These are phyloP conservation scores for Fusarium sp. DNA, from an alignment of 2,329 filamentous ascomycete genomes.

Conservation along the genomic window DNA sequence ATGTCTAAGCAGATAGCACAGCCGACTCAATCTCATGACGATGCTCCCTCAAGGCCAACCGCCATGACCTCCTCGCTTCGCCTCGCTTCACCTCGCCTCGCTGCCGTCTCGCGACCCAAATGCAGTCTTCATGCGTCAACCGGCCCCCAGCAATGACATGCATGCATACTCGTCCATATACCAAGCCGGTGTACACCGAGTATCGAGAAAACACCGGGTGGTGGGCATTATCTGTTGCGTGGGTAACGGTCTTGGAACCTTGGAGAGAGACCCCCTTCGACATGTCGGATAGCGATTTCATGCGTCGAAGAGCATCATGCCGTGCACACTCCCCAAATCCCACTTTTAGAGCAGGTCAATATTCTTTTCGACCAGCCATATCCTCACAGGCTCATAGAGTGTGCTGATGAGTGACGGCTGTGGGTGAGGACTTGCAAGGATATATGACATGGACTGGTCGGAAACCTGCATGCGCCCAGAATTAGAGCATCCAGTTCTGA, in stretches of 20 bases:
- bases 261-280: constrained; percentile 7
- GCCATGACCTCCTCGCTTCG: background rate
- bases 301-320: background rate
- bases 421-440: constrained; percentile 13
- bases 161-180: constrained; percentile 15
- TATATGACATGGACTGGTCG: constrained; percentile 21
- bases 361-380: background rate
- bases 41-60: background rate
- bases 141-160: constrained; percentile 30
- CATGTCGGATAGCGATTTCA: background rate
- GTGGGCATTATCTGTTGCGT: background rate
- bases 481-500: constrained; percentile 1
- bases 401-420: constrained; percentile 4
- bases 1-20: background rate
- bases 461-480: constrained; percentile 29
- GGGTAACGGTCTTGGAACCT: background rate
- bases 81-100: background rate
- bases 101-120: constrained; percentile 26
- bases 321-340: background rate
- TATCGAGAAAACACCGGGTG: constrained; percentile 7
- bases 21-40: constrained; percentile 1
- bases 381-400: background rate
- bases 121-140: constrained; percentile 22
- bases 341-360: background rate
- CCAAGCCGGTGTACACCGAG: constrained; percentile 17